phyloP scores from a whole-genome alignment of 148 eudicot species.

The Oxyria digyna region DNA sequence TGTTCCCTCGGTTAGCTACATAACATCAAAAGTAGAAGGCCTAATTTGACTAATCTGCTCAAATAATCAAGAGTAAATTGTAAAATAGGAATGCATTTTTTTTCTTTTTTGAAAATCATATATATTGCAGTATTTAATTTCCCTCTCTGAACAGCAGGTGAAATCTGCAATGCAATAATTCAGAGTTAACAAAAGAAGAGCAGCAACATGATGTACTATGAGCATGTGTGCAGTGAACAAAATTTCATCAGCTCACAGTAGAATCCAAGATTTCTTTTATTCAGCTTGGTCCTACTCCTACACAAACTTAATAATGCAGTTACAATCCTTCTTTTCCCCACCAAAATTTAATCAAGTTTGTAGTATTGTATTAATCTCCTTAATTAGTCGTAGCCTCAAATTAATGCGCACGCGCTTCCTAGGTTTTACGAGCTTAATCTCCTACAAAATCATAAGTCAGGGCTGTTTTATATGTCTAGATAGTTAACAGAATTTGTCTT shows the following conservation, averaged over 20 bases:
- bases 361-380: neutral
- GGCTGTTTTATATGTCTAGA: neutral
- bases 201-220: conserved; percentile 5
- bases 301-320: neutral
- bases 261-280: conserved; percentile 7
- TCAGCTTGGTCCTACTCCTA: conserved; percentile 5
- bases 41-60: conserved; percentile 7
- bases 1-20: conserved; percentile 4
- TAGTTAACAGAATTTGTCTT: neutral
- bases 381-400: neutral
- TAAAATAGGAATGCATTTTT: neutral
- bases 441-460: neutral
- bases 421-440: neutral
- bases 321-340: neutral
- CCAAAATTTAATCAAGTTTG: neutral
- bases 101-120: neutral
- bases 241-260: conserved; percentile 4
- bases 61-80: neutral
- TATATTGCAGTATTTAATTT: neutral
- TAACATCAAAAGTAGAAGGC: neutral
- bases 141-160: neutral
- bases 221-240: conserved; percentile 7
- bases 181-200: conserved; percentile 6
- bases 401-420: neutral
- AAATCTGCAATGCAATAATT: conserved; percentile 4